Evolutionary conservation across 345 rosid species (phyloP).

Genomic region (Sonneratia caseolaris): DNA sequence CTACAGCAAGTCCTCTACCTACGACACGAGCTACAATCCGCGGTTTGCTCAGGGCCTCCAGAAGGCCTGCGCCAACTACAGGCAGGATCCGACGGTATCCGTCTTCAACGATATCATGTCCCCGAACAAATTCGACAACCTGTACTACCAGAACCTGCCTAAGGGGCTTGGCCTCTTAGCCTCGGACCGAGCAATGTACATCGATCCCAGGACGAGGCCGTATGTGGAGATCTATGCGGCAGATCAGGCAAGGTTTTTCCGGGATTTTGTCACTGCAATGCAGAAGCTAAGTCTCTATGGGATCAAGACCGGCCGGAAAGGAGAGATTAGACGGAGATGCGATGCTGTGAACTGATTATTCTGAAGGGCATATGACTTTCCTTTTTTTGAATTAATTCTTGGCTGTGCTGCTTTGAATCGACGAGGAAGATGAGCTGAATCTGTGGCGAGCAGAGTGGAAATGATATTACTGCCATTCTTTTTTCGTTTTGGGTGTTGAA

Average conservation of each 20-base stretch:
- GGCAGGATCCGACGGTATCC: constrained; percentile 54
- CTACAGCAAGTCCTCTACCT: constrained; percentile 8
- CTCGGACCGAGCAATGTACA: constrained; percentile 61
- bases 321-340: constrained; percentile 89
- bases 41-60: constrained; percentile 58
- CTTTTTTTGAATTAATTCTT: not conserved
- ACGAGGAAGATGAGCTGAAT: not conserved
- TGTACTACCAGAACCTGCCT: constrained; percentile 63
- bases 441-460: not conserved
- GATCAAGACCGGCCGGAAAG: constrained; percentile 65
- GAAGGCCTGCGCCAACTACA: constrained; percentile 52
- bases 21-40: constrained; percentile 48
- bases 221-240: constrained; percentile 65
- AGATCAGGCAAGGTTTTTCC: constrained; percentile 52
- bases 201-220: constrained; percentile 47
- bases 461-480: not conserved
- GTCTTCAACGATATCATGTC: constrained; percentile 90
- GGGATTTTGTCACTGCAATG: constrained; percentile 67
- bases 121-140: constrained; percentile 82
- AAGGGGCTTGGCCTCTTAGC: constrained; percentile 69
- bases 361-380: not conserved
- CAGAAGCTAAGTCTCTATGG: constrained; percentile 70
- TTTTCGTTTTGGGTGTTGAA: not conserved
- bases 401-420: not conserved
- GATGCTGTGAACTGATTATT: constrained; percentile 54